Conservation (phyloP, 2,329 filamentous ascomycete genomes). For the Claviceps pazoutovae region DNA sequence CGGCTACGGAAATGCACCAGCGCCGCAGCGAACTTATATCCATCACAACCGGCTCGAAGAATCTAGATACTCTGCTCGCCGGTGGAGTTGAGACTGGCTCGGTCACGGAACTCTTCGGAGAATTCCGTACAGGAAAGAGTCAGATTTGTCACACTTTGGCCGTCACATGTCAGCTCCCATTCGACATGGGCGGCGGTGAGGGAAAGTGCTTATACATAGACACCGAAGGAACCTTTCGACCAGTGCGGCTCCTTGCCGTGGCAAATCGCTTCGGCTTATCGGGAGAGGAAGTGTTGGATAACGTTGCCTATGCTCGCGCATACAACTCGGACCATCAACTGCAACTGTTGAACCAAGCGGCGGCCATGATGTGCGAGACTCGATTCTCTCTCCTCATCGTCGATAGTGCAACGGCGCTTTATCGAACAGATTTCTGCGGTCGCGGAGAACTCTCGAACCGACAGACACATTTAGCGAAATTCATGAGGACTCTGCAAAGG, state of each 20-base stretch:
- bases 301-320: constrained; percentile 91
- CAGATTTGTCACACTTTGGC: constrained; percentile 98
- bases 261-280: constrained; percentile 90
- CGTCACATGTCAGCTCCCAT: constrained; percentile 92
- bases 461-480: constrained; percentile 79
- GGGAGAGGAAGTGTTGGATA: constrained; percentile 94
- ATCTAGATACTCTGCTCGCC: constrained; percentile 85
- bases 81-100: constrained; percentile 94
- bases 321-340: constrained; percentile 99
- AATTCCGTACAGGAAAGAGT: constrained; percentile 95
- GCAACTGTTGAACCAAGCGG: constrained; percentile 84
- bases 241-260: constrained; percentile 78
- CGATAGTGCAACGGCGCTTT: constrained; percentile 88
- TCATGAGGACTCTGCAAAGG: constrained; percentile 71
- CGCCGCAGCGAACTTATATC: constrained; percentile 93
- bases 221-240: constrained; percentile 92
- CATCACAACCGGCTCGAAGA: constrained; percentile 95
- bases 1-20: constrained; percentile 97
- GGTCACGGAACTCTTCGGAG: constrained; percentile 94
- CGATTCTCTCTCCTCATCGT: constrained; percentile 92
- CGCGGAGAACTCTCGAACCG: constrained; percentile 90
- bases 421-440: constrained; percentile 93
- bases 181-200: constrained; percentile 97
- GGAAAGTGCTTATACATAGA: constrained; percentile 98
- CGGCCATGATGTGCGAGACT: constrained; percentile 99